Percentiles rank a stretch among this genome's conserved stretches.
phyloP scores from a whole-genome alignment of 345 rosid species.

The Citrus sinensis region DVS_A1.0 CM039164.1:27352501-27353000 shows the following conservation, averaged over 20 bases:
- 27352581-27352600: no score
- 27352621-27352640: no score
- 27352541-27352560: no score
- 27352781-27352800: conserved; percentile 94
- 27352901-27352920: neutral
- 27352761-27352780: conserved; percentile 89
- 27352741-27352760: conserved; percentile 86
- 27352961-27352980: neutral
- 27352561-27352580: no score
- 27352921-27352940: neutral
- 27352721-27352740: neutral
- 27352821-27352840: conserved; percentile 33
- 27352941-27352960: neutral
- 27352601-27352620: no score
- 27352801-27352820: conserved; percentile 96
- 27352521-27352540: no score
- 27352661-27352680: neutral
- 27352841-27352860: neutral
- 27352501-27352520: no score
- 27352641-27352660: no score
- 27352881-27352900: neutral
- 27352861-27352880: neutral
- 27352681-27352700: neutral
- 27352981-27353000: neutral
- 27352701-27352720: neutral